Percentiles rank a stretch among this genome's conserved stretches.
Conservation (phyloP, 768 basidiomycete species). For the Suillus occidentalis region DNA sequence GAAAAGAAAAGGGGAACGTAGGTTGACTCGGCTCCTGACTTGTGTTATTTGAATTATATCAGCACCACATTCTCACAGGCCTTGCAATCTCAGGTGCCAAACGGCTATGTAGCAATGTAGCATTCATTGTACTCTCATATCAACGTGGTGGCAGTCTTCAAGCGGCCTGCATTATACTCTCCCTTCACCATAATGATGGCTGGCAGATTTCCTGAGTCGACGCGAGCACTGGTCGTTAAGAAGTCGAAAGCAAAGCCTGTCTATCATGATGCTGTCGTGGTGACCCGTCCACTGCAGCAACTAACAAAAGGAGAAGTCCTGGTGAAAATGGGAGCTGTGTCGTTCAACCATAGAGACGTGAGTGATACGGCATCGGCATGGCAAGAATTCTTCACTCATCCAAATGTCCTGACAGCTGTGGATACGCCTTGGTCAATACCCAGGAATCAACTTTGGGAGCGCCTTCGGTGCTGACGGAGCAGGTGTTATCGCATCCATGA, state of each 20-base stretch:
- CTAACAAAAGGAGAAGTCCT: slow-evolving; percentile 60
- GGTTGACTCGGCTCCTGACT: neutral
- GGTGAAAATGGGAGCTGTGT: slow-evolving; percentile 66
- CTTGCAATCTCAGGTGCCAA: neutral
- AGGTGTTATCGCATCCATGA: slow-evolving; percentile 39
- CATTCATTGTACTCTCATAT: neutral
- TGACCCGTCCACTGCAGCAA: slow-evolving; percentile 47
- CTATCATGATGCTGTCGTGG: slow-evolving; percentile 58
- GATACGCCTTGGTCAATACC: slow-evolving; percentile 71
- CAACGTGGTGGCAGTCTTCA: neutral
- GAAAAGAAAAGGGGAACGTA: slow-evolving; percentile 7
- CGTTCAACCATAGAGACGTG: slow-evolving; percentile 80
- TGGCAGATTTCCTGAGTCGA: slow-evolving; percentile 37
- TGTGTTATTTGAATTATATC: neutral
- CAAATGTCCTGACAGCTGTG: slow-evolving; percentile 51
- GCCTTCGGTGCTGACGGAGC: slow-evolving; percentile 75
- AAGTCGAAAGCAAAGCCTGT: slow-evolving; percentile 40
- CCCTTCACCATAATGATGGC: neutral
- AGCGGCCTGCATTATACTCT: neutral
- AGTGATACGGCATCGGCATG: slow-evolving; percentile 1
- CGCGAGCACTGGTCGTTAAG: slow-evolving; percentile 50
- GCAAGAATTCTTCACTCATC: neutral
- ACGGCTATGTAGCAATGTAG: neutral
- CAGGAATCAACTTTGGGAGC: slow-evolving; percentile 56
- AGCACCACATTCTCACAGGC: neutral